These are phyloP conservation scores for Uromyces viciae-fabae DNA, from an alignment of 1,284 basidiomycete species.

Conservation along the genomic window DNA sequence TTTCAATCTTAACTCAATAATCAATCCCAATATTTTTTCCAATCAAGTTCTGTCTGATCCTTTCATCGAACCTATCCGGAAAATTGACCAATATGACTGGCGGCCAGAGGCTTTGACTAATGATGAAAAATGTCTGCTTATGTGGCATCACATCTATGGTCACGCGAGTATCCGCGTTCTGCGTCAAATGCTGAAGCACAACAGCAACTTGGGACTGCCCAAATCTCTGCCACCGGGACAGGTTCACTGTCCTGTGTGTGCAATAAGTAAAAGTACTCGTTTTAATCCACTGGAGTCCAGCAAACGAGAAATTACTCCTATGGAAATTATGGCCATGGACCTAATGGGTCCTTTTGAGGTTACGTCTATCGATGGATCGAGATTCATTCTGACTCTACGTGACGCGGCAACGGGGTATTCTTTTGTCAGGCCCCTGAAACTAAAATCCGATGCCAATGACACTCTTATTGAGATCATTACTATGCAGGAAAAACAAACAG, in stretches of 20 bases:
- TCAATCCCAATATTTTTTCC: too few species aligned
- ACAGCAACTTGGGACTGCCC: background rate
- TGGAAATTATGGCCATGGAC: background rate
- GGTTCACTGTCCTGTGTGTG: background rate
- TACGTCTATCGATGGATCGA: background rate
- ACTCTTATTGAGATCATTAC: background rate
- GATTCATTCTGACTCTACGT: background rate
- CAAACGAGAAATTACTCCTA: background rate
- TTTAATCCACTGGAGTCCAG: background rate
- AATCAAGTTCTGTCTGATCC: too few species aligned
- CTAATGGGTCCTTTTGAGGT: background rate
- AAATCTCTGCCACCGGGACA: background rate
- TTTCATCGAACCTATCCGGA: background rate
- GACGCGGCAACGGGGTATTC: background rate
- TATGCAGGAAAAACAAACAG: background rate
- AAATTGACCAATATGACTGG: background rate
- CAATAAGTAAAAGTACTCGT: background rate
- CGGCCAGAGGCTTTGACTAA: background rate
- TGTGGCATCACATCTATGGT: background rate
- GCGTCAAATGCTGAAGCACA: background rate
- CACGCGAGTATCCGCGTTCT: background rate
- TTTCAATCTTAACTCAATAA: too few species aligned
- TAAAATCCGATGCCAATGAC: background rate
- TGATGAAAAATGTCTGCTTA: background rate
- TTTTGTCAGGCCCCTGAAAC: background rate